Evolutionary conservation across 1,284 basidiomycete genomes (phyloP), one percentile per base, ranked within the genome.

Genomic region (Garcileccinum viscosum): DNA sequence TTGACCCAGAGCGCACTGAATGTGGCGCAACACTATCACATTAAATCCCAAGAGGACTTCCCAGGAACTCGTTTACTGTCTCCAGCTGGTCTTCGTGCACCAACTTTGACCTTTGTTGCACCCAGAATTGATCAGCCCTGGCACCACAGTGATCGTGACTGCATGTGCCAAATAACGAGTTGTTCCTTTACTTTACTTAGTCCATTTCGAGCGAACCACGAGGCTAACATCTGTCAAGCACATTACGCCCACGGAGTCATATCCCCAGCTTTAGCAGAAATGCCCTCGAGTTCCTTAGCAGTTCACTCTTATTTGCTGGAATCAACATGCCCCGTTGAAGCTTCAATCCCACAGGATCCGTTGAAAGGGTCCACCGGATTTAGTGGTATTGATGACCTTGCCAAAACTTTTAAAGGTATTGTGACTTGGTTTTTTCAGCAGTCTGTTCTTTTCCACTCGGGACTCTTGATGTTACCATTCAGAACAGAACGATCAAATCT

Each of bases 151-250:
- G n/a, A n/a, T n/a, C n/a, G 37, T 56, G 5, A 19, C 32, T 44
- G 35, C 33, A 19, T 50, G 35, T 27, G 42, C n/a, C 14, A 38
- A 40, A n/a, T 12, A 14, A 60, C 64, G 24, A 40, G 42, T 53
- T 17, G 40, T 60, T 3, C 42, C 40, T 60, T 64, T 63, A 37
- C 44, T 62, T 27, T 44, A 32, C 70, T 75, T 32, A 30, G 68
- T 17, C n/a, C 32, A 2, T 70, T 74, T 37, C 74, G 74, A 67
- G 74, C 27, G 40, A 64, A 74, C 59, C 69, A 58, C 62, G 67
- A 75, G 75, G 75, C 62, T 4, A 59, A 40, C 30, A n/a, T 40
- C 24, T 15, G 62, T 62, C 40, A 62, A 19, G 42, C 59, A 14
- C 3, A n/a, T 50, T 70, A 40, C 73, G 69, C 73, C 67, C 47